Evolutionary conservation across 805 yeast genomes (phyloP).

Genomic region (Schizosaccharomyces lindneri): DNA sequence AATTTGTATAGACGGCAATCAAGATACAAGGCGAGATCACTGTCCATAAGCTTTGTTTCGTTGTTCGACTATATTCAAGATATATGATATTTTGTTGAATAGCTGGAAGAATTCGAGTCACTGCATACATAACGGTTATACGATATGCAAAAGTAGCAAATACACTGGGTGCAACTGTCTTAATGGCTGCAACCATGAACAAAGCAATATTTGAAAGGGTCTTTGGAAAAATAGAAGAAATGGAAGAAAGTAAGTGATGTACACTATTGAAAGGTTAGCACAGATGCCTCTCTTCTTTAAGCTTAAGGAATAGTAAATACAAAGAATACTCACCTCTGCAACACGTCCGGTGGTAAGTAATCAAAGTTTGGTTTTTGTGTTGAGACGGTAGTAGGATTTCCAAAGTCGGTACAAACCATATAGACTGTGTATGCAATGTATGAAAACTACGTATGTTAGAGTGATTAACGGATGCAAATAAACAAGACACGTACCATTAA

Average conservation of each 20-base stretch:
- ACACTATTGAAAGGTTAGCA: background rate
- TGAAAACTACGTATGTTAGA: constrained; percentile 22
- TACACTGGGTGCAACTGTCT: constrained; percentile 58
- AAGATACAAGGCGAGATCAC: constrained; percentile 64
- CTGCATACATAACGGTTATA: constrained; percentile 62
- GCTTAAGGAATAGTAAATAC: background rate
- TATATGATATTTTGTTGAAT: constrained; percentile 11
- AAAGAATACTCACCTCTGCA: constrained; percentile 12
- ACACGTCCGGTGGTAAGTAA: constrained; percentile 16
- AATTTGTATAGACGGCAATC: constrained; percentile 83
- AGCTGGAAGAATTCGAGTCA: constrained; percentile 79
- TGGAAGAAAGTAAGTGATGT: constrained; percentile 11
- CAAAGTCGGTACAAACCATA: constrained; percentile 73
- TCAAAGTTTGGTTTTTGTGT: constrained; percentile 6
- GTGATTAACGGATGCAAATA: background rate
- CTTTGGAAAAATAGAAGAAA: constrained; percentile 18
- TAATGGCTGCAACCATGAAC: constrained; percentile 24
- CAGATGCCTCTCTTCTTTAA: background rate
- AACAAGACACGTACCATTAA: constrained; percentile 18
- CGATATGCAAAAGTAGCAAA: constrained; percentile 63
- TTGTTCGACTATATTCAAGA: background rate
- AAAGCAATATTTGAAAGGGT: constrained; percentile 18
- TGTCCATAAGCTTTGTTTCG: background rate
- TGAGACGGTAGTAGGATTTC: constrained; percentile 13
- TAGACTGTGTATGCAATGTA: constrained; percentile 75